phyloP scores from a whole-genome alignment of 2,329 filamentous ascomycete species.

The Ophiostoma ips region DNA sequence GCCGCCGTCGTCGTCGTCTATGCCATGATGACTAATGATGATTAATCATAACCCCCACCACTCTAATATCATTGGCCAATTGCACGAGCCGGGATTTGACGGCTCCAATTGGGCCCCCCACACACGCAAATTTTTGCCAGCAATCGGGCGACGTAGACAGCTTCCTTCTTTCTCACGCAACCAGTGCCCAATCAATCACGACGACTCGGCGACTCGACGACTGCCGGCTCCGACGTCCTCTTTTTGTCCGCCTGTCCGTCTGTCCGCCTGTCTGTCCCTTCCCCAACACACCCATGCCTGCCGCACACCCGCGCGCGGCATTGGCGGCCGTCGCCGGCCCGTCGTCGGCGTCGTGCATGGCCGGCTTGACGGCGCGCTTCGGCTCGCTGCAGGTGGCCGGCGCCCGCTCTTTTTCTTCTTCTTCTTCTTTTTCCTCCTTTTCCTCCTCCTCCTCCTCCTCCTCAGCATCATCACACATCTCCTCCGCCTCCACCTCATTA shows the following conservation, averaged over 20 bases:
- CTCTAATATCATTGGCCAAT: conserved; percentile 1
- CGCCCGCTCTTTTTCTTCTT: background rate
- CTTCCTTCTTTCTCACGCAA: background rate
- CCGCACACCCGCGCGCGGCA: conserved; percentile 3
- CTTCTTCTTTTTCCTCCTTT: background rate
- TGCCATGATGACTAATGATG: too few species aligned
- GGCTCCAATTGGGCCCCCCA: background rate
- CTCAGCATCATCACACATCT: background rate
- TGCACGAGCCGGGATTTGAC: background rate
- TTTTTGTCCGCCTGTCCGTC: background rate
- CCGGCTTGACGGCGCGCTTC: background rate
- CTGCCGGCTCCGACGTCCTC: background rate
- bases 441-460: background rate
- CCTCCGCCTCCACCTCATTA: background rate
- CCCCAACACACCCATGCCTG: background rate
- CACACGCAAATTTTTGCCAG: background rate
- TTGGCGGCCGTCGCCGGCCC: background rate
- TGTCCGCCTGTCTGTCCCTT: background rate
- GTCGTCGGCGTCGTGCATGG: background rate
- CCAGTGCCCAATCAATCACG: background rate
- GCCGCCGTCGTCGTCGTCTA: too few species aligned
- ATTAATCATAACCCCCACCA: too few species aligned
- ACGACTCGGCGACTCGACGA: background rate
- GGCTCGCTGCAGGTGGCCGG: conserved; percentile 1
- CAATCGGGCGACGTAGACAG: background rate